Percentiles rank a stretch among this genome's conserved stretches.
These are phyloP conservation scores for Herpetospermum pedunculosum DNA, from an alignment of 306 rosid genomes.

Conservation along the genomic window DNA sequence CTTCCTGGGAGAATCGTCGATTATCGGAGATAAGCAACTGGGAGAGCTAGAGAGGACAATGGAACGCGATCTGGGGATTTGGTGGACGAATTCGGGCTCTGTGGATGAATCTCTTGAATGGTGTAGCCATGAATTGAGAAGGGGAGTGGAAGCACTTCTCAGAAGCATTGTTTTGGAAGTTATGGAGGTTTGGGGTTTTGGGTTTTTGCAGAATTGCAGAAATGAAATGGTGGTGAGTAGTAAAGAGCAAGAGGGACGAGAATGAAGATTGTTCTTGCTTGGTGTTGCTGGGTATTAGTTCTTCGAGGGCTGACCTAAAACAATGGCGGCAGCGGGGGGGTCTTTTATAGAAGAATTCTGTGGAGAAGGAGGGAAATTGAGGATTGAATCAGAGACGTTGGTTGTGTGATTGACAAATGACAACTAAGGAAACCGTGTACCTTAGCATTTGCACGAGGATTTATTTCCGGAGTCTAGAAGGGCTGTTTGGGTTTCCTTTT, in stretches of 20 bases:
- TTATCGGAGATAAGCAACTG: constrained; percentile 15
- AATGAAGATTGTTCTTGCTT: background rate
- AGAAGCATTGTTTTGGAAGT: constrained; percentile 24
- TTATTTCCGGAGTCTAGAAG: background rate
- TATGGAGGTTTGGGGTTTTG: background rate
- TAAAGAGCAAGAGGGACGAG: background rate
- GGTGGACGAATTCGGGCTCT: constrained; percentile 27
- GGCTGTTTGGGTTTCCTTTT: background rate
- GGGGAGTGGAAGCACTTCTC: constrained; percentile 44
- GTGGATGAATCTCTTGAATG: constrained; percentile 28
- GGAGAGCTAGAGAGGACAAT: constrained; percentile 21
- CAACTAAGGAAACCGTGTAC: background rate
- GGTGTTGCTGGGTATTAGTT: background rate
- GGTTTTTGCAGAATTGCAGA: too few relatives aligned
- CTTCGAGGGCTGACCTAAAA: background rate
- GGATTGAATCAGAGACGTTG: background rate
- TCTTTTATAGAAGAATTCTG: background rate
- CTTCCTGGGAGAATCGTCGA: constrained; percentile 13
- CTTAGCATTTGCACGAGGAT: background rate
- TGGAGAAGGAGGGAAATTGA: background rate
- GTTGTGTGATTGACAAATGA: background rate
- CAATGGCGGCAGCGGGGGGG: background rate
- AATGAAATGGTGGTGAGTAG: background rate
- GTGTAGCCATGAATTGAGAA: constrained; percentile 31
- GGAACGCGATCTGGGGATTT: constrained; percentile 26